A percentile compares a stretch with the other conserved stretches of the same genome.
phyloP scores from a whole-genome alignment of 192 early-diverging fungal species.

The Rhizophlyctis rosea region DNA sequence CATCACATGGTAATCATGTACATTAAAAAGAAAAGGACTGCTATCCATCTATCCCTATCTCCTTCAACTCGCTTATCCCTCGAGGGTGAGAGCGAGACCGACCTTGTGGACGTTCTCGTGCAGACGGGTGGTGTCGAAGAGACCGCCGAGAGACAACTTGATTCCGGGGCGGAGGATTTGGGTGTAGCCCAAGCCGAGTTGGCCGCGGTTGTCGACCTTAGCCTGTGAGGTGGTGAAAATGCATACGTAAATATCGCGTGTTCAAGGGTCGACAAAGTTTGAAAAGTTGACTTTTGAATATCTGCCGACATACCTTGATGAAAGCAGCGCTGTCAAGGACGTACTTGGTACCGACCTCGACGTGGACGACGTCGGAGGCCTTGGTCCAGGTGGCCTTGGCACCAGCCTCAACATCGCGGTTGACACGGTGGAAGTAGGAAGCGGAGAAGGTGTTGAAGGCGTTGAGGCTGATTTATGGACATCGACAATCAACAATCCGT shows the following conservation, averaged over 20 bases:
- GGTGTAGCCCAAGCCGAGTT: conserved; percentile 90
- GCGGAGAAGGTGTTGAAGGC: conserved; percentile 84
- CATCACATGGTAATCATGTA: no score
- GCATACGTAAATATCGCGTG: no score
- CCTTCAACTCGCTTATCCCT: conserved; percentile 63
- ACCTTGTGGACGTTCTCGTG: conserved; percentile 94
- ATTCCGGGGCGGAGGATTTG: conserved; percentile 89
- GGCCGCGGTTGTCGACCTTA: conserved; percentile 69
- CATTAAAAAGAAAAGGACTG: no score
- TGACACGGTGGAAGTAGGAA: conserved; percentile 97
- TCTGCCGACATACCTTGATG: conserved; percentile 67
- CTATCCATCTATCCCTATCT: not conserved
- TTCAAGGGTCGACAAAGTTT: no score
- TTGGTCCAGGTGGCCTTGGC: conserved; percentile 89
- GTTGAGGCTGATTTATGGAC: conserved; percentile 62
- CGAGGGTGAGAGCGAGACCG: conserved; percentile 85
- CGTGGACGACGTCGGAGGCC: conserved; percentile 66
- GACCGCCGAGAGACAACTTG: conserved; percentile 89
- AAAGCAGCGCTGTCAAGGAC: conserved; percentile 83
- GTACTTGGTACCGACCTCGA: conserved; percentile 96
- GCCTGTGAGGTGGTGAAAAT: conserved; percentile 31
- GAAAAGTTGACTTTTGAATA: no score
- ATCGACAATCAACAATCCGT: no score
- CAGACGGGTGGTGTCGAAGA: conserved; percentile 90
- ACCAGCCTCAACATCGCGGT: conserved; percentile 87